Evolutionary conservation across 208 protist species (phyloP).

Genomic region (Trichomonas gallinae): DNA sequence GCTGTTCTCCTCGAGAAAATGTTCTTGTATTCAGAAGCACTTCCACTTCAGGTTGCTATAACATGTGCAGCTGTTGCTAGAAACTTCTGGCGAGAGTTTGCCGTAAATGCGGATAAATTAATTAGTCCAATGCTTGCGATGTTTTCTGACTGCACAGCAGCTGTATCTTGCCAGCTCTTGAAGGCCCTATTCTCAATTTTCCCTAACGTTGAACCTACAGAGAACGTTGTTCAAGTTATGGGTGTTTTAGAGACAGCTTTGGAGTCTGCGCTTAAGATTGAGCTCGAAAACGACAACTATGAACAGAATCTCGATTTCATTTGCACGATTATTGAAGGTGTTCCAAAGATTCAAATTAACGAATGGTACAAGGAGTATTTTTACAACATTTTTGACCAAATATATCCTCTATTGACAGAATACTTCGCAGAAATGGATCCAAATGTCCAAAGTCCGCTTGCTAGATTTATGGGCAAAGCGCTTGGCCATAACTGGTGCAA

Average conservation of each 20-base stretch:
- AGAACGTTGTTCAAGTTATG: not conserved
- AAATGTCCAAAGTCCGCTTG: not conserved
- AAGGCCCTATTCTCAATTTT: not conserved
- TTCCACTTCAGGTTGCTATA: not conserved
- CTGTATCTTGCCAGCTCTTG: not conserved
- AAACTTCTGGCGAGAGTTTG: not conserved
- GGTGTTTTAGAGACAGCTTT: not conserved
- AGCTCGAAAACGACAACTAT: not conserved
- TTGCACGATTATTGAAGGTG: not conserved
- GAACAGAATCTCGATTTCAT: not conserved
- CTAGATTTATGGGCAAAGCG: not conserved
- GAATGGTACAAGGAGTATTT: not conserved
- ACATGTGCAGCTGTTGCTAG: not conserved
- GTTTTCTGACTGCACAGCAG: not conserved
- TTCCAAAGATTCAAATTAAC: not conserved
- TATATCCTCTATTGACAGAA: not conserved
- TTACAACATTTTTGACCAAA: not conserved
- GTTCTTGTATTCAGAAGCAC: not conserved
- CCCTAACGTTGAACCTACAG: not conserved
- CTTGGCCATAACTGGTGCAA: not conserved
- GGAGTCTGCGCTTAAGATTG: not conserved
- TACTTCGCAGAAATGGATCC: not conserved
- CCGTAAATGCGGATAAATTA: not conserved
- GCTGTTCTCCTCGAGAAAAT: not conserved
- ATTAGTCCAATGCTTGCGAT: not conserved